Conservation (phyloP, 768 basidiomycete genomes). For the Gymnopilus junonius region DNA sequence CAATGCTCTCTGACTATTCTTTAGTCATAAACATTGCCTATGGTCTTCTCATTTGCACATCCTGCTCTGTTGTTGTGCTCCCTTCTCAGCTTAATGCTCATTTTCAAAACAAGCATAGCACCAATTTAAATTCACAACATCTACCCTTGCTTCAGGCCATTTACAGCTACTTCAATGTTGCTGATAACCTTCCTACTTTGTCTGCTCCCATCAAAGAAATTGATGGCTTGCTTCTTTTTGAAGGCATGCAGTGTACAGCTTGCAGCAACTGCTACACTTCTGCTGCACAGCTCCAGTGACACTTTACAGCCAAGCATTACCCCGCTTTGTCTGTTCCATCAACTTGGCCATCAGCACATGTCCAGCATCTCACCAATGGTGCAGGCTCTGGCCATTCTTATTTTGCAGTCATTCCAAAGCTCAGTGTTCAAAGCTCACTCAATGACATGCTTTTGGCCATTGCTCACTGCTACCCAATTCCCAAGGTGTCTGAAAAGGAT, state of each 20-base stretch:
- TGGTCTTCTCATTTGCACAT: conserved; percentile 3
- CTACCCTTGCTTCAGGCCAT: neutral
- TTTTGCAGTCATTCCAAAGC: neutral
- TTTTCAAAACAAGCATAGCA: conserved; percentile 3
- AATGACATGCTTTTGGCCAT: neutral
- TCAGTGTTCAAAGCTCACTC: neutral
- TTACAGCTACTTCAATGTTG: neutral
- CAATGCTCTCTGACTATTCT: neutral
- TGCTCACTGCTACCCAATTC: neutral
- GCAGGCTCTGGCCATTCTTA: neutral
- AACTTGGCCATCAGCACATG: neutral
- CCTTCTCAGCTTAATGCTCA: conserved; percentile 3
- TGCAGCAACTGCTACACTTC: neutral
- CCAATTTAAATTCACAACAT: neutral
- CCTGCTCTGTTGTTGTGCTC: neutral
- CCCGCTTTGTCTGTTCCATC: neutral
- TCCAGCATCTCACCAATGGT: neutral
- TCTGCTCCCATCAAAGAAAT: neutral
- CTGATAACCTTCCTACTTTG: neutral
- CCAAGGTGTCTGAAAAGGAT: too few species aligned
- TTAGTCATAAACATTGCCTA: conserved; percentile 7
- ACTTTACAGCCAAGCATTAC: neutral
- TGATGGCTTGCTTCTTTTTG: neutral
- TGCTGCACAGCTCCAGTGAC: neutral
- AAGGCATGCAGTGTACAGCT: neutral